Evolutionary conservation across 768 basidiomycete species (phyloP), one percentile per base, ranked within the genome.

Genomic region (Lactifluus echinatus): DNA sequence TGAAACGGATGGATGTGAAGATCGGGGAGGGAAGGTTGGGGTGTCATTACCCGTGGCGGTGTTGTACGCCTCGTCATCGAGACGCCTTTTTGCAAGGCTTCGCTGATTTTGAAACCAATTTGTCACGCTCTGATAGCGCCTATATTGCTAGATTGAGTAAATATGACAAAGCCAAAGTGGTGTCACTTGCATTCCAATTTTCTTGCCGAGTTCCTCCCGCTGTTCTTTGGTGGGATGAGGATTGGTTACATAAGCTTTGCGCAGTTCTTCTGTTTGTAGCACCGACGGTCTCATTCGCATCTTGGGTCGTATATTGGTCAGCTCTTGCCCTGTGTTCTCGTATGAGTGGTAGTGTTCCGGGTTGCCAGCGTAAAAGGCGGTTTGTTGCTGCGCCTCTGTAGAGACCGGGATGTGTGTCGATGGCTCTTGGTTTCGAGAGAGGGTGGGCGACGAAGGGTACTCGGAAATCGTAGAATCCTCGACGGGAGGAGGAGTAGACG

Each of bases 91-190:
- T 31, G 85, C 81, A 62, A 84, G 77, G 68, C 82, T 87, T 64
- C 86, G 85, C 66, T 90, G 87, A 65, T 89, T 88, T 75, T 89
- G 87, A 69, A 90, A 90, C 89, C 88, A 89, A 67, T 90, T 89
- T 1, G 84, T 88, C 56, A 90, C 82, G 55, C 82, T 86, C 70
- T 87, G 82, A 71, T 85, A 79, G 61, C 80, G 84, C 86, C 88
- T 90, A 60, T 45, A 28, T 31, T 36, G 26, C 50, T 33, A 60
- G 56, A 50, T 51, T 14, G 37, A 33, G 44, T 47, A 52, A 47
- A 50, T 26, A 57, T 39, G 3, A 10, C 21, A 23, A 19, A 50
- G 21, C 46, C 34, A 51, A 48, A 17, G 42, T 6, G 12, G 36
- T 34, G 34, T 23, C 24, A 77, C 88, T 68, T 71, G 89, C 88